A percentile compares a stretch with the other conserved stretches of the same genome.
Evolutionary conservation across 2,329 filamentous ascomycete species (phyloP).

Genomic region (Colletotrichum shisoi): DNA sequence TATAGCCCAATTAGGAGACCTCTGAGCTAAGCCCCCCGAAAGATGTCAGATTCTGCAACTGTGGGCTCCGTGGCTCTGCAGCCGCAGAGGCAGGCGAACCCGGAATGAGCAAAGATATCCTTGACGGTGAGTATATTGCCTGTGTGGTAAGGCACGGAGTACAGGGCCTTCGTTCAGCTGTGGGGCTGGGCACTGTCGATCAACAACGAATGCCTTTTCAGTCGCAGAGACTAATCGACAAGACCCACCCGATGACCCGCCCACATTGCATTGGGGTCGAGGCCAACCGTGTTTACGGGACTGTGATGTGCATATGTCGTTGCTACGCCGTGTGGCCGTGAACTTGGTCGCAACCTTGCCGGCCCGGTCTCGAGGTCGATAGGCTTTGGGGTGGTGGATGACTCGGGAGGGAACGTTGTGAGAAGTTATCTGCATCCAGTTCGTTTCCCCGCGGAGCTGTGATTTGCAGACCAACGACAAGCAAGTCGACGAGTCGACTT

Average conservation of each 20-base stretch:
- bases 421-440: conserved; percentile 1
- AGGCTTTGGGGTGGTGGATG: neutral
- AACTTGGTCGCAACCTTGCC: neutral
- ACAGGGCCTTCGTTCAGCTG: conserved; percentile 3
- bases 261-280: conserved; percentile 29
- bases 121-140: conserved; percentile 9
- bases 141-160: conserved; percentile 9
- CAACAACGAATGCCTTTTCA: neutral
- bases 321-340: conserved; percentile 6
- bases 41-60: neutral
- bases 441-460: neutral
- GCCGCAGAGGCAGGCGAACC: neutral
- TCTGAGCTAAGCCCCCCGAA: conserved; percentile 7
- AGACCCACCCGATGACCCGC: conserved; percentile 2
- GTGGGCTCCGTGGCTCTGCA: neutral
- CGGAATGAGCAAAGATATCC: conserved; percentile 19
- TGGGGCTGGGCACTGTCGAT: conserved; percentile 15
- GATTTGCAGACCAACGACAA: neutral
- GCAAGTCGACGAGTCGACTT: neutral
- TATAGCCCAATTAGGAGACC: conserved; percentile 8
- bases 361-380: conserved; percentile 14
- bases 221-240: neutral
- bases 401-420: neutral
- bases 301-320: conserved; percentile 22
- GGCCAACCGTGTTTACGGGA: conserved; percentile 21